Evolutionary conservation across 768 basidiomycete species (phyloP).

Genomic region (Exidia glandulosa): DNA sequence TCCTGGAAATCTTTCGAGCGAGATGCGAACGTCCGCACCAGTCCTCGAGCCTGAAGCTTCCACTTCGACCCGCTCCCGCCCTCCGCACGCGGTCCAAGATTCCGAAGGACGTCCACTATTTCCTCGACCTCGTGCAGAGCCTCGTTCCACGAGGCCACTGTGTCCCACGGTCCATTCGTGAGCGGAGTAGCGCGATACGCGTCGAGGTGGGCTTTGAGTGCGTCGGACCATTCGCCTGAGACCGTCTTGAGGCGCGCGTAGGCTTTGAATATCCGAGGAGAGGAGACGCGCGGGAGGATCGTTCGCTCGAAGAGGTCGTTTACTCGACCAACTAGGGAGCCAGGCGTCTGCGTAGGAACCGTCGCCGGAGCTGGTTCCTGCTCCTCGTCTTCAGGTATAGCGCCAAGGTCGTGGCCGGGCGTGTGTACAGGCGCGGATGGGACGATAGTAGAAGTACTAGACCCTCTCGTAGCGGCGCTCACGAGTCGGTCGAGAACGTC

Average conservation of each 20-base stretch:
- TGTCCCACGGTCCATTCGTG: background rate
- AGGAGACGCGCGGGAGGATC: slow-evolving; percentile 73
- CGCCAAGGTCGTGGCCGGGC: background rate
- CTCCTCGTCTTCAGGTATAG: slow-evolving; percentile 8
- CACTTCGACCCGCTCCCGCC: slow-evolving; percentile 38
- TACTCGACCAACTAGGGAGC: slow-evolving; percentile 46
- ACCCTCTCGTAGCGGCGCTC: slow-evolving; percentile 62
- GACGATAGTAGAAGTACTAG: slow-evolving; percentile 16
- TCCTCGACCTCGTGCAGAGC: slow-evolving; percentile 75
- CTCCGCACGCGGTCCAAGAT: slow-evolving; percentile 61
- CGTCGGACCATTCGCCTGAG: slow-evolving; percentile 70
- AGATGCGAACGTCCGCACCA: slow-evolving; percentile 83
- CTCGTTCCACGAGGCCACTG: slow-evolving; percentile 51
- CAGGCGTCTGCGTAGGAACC: slow-evolving; percentile 59
- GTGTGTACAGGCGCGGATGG: background rate
- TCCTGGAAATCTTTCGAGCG: slow-evolving; percentile 76
- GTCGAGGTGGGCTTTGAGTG: slow-evolving; percentile 73
- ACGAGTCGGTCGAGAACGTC: slow-evolving; percentile 87
- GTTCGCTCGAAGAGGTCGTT: slow-evolving; percentile 61
- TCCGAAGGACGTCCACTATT: slow-evolving; percentile 68
- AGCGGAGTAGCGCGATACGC: slow-evolving; percentile 66
- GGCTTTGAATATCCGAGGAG: slow-evolving; percentile 68
- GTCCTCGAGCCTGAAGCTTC: slow-evolving; percentile 76
- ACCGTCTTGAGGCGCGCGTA: slow-evolving; percentile 56
- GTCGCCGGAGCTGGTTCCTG: slow-evolving; percentile 15